Evolutionary conservation across 1,139 yeast species (phyloP), one percentile per base, ranked within the genome.

Genomic region (Suhomyces atakaporum): DNA sequence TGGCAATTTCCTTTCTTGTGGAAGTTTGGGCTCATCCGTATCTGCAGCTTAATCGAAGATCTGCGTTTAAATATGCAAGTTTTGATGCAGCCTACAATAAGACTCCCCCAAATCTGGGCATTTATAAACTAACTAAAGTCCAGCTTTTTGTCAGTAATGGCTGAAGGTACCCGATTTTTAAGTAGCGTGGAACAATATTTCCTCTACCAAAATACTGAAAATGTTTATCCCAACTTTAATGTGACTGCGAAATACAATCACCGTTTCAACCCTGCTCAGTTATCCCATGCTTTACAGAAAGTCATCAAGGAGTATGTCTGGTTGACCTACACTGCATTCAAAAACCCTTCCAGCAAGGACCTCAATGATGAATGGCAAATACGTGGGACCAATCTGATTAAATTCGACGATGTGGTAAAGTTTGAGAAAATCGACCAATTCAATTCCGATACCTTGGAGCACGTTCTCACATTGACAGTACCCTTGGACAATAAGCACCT

Each of bases 171-270:
- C 8, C 20, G 24, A 22, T 5, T 22, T n/a, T n/a, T n/a, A 7
- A 31, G 41, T 9, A 26, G 10, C 19, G n/a, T 33, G 13, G 41
- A 31, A 14, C 10, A 55, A 19, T 56, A 47, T 38, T 55, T 56
- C 40, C 46, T 64, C 25, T 53, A 61, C 42, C 45, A 67, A 20
- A 56, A 57, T 21, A 33, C 46, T 3, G 49, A 49, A 25, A 36
- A 39, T 1, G 42, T 43, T 31, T 66, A 62, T 35, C 42, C 60
- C 10, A 64, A 63, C 40, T 62, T 59, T 44, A 56, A 52, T 27
- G 40, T 64, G 9, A 47, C 59, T 3, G 66, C 54, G 3, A 44
- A 47, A 19, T 62, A 58, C 43, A 55, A 46, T 34, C 23, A 40
- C 2, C 39, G 27, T 1, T 35, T 63, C 3, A 28, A 16, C 9